Conservation (phyloP, 2,329 filamentous ascomycete genomes). For the Fusarium sp. region DNA sequence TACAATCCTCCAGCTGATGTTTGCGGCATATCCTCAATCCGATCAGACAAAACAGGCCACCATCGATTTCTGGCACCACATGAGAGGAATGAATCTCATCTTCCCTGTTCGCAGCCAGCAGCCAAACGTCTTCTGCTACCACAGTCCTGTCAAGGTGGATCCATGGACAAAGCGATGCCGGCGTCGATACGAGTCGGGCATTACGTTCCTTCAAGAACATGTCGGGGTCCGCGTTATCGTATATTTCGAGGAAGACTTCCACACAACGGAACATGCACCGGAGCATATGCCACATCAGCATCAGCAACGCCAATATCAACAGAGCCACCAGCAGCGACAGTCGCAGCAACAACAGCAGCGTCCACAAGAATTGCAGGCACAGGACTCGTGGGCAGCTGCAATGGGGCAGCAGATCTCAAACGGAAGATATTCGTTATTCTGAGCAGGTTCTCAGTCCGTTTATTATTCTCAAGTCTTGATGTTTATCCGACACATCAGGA, state of each 20-base stretch:
- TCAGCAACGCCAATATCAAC: slow-evolving; percentile 28
- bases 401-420: slow-evolving; percentile 45
- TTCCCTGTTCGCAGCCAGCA: slow-evolving; percentile 53
- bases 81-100: slow-evolving; percentile 51
- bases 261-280: slow-evolving; percentile 53
- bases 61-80: slow-evolving; percentile 52
- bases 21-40: slow-evolving; percentile 49
- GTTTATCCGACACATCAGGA: not conserved
- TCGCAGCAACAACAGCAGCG: slow-evolving; percentile 28
- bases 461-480: slow-evolving; percentile 21
- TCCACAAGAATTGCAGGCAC: slow-evolving; percentile 38
- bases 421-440: slow-evolving; percentile 51
- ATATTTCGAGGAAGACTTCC: slow-evolving; percentile 59
- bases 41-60: slow-evolving; percentile 52
- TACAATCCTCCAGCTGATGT: slow-evolving; percentile 55
- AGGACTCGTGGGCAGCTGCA: slow-evolving; percentile 54
- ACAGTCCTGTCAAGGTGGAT: slow-evolving; percentile 57
- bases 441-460: slow-evolving; percentile 35
- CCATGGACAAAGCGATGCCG: slow-evolving; percentile 58
- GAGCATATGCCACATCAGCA: slow-evolving; percentile 44
- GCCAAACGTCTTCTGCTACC: slow-evolving; percentile 56
- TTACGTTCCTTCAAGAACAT: slow-evolving; percentile 53
- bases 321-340: slow-evolving; percentile 25
- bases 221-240: slow-evolving; percentile 52
- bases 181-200: slow-evolving; percentile 54